Evolutionary conservation across 768 basidiomycete genomes (phyloP).

Genomic region (Serendipita sp.): DNA sequence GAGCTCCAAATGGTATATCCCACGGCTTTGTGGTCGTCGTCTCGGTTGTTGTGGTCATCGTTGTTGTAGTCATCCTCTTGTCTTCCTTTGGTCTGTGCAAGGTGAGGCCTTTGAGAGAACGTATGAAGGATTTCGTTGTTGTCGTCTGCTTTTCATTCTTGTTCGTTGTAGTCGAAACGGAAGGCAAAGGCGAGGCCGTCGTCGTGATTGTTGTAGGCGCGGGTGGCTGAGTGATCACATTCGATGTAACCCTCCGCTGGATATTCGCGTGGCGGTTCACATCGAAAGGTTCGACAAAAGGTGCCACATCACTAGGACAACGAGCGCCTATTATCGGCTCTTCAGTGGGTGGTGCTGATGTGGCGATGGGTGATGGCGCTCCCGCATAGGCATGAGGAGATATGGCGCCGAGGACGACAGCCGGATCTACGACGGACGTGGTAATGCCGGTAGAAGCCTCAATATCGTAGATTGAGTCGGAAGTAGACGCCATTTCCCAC

Average conservation of each 20-base stretch:
- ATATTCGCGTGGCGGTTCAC: too few species aligned
- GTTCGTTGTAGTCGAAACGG: neutral
- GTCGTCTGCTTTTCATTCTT: neutral
- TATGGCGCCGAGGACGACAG: neutral
- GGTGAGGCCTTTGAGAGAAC: neutral
- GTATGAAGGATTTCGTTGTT: neutral
- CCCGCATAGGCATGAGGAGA: neutral
- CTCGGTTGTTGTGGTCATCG: neutral
- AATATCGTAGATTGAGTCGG: neutral
- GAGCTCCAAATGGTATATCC: neutral
- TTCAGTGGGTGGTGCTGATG: neutral
- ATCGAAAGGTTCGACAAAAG: neutral
- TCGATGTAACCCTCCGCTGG: too few species aligned
- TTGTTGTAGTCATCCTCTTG: neutral
- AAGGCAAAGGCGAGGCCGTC: neutral
- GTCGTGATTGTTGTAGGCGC: neutral
- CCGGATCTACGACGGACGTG: neutral
- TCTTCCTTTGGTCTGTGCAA: neutral
- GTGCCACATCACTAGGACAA: neutral
- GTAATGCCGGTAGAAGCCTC: neutral
- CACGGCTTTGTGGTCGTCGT: too few species aligned
- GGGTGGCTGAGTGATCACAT: neutral
- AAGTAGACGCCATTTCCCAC: neutral
- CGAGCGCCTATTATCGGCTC: neutral
- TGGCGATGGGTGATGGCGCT: neutral